A percentile compares a stretch with the other conserved stretches of the same genome.
phyloP scores from a whole-genome alignment of 73 alveolate genomes.

The Blepharisma stoltei region DNA sequence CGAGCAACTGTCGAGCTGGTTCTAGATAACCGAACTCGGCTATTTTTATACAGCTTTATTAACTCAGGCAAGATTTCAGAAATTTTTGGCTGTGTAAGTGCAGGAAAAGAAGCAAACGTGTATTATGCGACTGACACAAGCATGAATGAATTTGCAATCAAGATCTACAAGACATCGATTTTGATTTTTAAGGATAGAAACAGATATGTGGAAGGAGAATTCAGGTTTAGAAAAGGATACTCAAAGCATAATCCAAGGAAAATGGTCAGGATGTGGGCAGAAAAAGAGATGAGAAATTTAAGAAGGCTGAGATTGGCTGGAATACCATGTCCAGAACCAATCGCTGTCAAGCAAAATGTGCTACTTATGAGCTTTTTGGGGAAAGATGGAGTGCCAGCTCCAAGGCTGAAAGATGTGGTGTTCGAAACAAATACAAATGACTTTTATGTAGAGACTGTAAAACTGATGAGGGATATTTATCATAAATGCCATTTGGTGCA shows the following conservation, averaged over 20 bases:
- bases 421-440: conserved; percentile 55
- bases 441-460: conserved; percentile 57
- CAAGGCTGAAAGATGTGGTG: conserved; percentile 96
- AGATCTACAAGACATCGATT: conserved; percentile 98
- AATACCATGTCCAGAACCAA: conserved; percentile 97
- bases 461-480: conserved; percentile 83
- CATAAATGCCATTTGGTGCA: conserved; percentile 97
- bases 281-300: conserved; percentile 98
- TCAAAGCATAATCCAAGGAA: conserved; percentile 98
- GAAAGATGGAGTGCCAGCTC: conserved; percentile 98
- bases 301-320: conserved; percentile 90
- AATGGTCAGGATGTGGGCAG: conserved; percentile 99
- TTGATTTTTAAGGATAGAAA: conserved; percentile 99
- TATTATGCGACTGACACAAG: conserved; percentile 87
- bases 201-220: conserved; percentile 99
- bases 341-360: conserved; percentile 85
- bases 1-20: conserved; percentile 99
- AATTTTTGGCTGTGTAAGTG: conserved; percentile 98
- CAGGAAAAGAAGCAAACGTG: conserved; percentile 99
- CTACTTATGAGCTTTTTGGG: conserved; percentile 99
- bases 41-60: conserved; percentile 88
- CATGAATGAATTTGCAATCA: conserved; percentile 93
- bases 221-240: conserved; percentile 98
- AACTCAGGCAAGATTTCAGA: conserved; percentile 87
- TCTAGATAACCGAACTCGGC: conserved; percentile 97